These are phyloP conservation scores for Exophiala aquamarina DNA, from an alignment of 2,329 filamentous ascomycete species.

Conservation along the genomic window DNA sequence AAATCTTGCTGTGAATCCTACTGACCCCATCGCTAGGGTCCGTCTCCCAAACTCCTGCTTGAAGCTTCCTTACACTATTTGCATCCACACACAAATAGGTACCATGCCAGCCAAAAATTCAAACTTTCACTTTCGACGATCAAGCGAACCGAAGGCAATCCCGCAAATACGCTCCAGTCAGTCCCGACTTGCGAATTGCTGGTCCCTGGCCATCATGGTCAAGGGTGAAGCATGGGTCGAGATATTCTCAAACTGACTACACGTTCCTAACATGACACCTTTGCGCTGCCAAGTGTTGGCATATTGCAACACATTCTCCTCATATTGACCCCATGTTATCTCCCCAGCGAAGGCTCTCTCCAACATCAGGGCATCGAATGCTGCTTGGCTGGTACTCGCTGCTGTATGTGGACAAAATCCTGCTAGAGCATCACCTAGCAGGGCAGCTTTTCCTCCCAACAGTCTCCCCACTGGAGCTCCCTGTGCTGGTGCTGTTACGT, in stretches of 20 bases:
- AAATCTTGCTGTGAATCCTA: too few species aligned
- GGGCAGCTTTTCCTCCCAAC: conserved; percentile 17
- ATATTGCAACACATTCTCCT: conserved; percentile 21
- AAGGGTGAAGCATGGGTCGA: background rate
- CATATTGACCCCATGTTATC: conserved; percentile 24
- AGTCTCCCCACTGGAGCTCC: conserved; percentile 9
- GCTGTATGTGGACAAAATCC: conserved; percentile 48
- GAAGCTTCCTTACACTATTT: too few species aligned
- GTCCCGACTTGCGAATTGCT: background rate
- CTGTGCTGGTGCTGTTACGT: conserved; percentile 18
- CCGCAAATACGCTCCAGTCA: too few species aligned
- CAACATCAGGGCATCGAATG: conserved; percentile 29
- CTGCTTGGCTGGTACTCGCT: conserved; percentile 44
- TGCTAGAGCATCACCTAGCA: conserved; percentile 47
- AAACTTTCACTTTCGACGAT: too few species aligned
- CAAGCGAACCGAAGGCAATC: too few species aligned
- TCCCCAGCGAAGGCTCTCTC: conserved; percentile 26
- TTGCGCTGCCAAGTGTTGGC: conserved; percentile 10
- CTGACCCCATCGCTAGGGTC: too few species aligned
- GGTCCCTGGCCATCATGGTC: background rate
- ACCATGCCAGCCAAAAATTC: too few species aligned
- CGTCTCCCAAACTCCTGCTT: too few species aligned
- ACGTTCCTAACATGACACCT: conserved; percentile 17
- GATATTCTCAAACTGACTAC: conserved; percentile 17
- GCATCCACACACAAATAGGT: too few species aligned